Base-by-base conservation (phyloP, 306 rosid species). In the Vigna radiata region DNA sequence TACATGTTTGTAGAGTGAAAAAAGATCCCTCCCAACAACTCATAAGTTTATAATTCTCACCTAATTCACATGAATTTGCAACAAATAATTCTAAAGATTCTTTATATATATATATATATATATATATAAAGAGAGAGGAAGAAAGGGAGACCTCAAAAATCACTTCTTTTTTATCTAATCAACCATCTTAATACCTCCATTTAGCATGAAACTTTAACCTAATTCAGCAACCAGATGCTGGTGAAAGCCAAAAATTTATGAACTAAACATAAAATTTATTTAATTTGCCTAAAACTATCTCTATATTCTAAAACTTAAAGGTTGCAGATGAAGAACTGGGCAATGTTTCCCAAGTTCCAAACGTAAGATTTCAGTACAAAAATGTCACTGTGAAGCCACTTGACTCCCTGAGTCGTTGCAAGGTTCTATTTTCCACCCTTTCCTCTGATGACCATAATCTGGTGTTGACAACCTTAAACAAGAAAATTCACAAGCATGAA, bases 321-420 rank as follows among this genome's bases (percentile, higher is more conserved):
- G 27, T 41, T 54, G 19, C 60, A 63, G n/a, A 65, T 12, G 5
- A 47, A 65, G 55, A 53, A 23, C 46, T 33, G 62, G 48, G 65
- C 59, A 36, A 52, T 15, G 59, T 10, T 72, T 37, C 63, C 63
- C 10, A 27, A 27, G n/a, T 61, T 27, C 37, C 16, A 23, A 53
- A 33, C 46, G 16, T 3, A 53, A 68, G 1, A 0, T 36, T 66
- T 60, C 4, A 41, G 25, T 18, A 59, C 75, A 78, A 86, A 68
- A 52, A 8, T 37, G 36, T 87, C 86, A 87, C 37, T 81, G 82
- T 43, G 90, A 88, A 61, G 86, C 90, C 60, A 86, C 83, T 83
- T 90, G 92, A 88, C 89, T 90, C 44, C 89, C 84, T 7, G 87
- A 90, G 29, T 85, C 82, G 23, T 84, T 79, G 66, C 84, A 69